A percentile compares a stretch with the other conserved stretches of the same genome.
Conservation (phyloP, 2,329 filamentous ascomycete species). For the Nakataea oryzae region DNA sequence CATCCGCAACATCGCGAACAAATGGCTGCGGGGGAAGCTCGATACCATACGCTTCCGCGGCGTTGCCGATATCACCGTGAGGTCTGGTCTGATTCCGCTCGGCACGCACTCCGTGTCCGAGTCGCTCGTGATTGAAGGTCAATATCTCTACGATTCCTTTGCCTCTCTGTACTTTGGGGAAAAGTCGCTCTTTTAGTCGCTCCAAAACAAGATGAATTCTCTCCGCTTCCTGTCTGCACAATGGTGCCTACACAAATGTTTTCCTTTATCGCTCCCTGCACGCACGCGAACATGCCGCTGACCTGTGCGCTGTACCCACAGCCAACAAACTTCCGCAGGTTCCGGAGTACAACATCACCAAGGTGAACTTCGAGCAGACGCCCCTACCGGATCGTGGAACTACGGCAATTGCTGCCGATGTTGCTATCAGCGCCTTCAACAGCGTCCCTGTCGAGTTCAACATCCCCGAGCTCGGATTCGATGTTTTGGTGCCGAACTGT, state of each 20-base stretch:
- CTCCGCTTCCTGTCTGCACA: neutral
- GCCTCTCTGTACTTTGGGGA: constrained; percentile 51
- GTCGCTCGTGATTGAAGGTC: constrained; percentile 73
- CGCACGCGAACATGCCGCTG: neutral
- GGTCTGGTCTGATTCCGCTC: constrained; percentile 68
- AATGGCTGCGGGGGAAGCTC: constrained; percentile 77
- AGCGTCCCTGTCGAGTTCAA: constrained; percentile 67
- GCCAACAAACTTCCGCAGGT: constrained; percentile 63
- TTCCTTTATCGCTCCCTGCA: constrained; percentile 8
- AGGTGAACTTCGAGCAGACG: constrained; percentile 69
- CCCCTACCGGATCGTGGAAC: constrained; percentile 33
- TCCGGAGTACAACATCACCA: constrained; percentile 73
- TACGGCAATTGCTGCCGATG: constrained; percentile 69
- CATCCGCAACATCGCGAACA: constrained; percentile 70
- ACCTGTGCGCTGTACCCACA: constrained; percentile 23
- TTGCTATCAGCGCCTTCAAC: constrained; percentile 63
- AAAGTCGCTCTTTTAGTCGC: constrained; percentile 33
- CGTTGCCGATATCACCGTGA: constrained; percentile 62
- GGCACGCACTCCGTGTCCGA: constrained; percentile 69
- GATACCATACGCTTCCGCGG: constrained; percentile 61
- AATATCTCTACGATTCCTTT: constrained; percentile 56
- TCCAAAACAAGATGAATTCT: constrained; percentile 3
- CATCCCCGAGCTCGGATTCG: constrained; percentile 72
- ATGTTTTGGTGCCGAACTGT: constrained; percentile 79
- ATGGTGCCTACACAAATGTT: constrained; percentile 2